phyloP scores from a whole-genome alignment of 148 eudicot species.

The Persicaria tinctoria region DNA sequence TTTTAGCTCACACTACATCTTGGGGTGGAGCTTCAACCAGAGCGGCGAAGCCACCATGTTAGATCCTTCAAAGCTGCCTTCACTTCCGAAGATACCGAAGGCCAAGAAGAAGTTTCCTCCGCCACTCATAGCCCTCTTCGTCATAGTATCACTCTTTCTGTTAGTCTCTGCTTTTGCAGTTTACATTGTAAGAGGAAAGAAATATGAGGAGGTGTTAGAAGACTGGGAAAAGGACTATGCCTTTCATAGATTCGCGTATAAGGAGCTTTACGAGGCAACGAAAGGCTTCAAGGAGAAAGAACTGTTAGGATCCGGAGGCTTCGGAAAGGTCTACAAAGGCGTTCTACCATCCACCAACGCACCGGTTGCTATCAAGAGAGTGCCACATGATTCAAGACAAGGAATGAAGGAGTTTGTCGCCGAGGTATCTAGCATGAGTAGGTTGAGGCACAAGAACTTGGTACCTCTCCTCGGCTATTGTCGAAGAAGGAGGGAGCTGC shows the following conservation, averaged over 20 bases:
- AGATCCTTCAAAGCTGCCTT: neutral
- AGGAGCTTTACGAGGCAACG: too few relatives aligned
- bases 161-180: neutral
- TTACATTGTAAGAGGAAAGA: neutral
- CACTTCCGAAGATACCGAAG: neutral
- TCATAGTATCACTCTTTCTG: neutral
- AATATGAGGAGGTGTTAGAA: neutral
- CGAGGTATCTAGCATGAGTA: neutral
- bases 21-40: constrained; percentile 15
- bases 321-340: too few relatives aligned
- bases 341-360: neutral
- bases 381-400: neutral
- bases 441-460: constrained; percentile 12
- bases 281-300: too few relatives aligned
- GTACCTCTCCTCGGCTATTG: constrained; percentile 1
- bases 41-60: neutral
- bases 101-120: neutral
- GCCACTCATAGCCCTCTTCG: neutral
- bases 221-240: neutral
- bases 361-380: constrained; percentile 7
- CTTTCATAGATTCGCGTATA: too few relatives aligned
- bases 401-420: neutral
- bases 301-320: too few relatives aligned
- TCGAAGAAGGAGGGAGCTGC: too few relatives aligned
- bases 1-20: neutral